Evolutionary conservation across 345 rosid species (phyloP).

Genomic region (Balakata baccata): DNA sequence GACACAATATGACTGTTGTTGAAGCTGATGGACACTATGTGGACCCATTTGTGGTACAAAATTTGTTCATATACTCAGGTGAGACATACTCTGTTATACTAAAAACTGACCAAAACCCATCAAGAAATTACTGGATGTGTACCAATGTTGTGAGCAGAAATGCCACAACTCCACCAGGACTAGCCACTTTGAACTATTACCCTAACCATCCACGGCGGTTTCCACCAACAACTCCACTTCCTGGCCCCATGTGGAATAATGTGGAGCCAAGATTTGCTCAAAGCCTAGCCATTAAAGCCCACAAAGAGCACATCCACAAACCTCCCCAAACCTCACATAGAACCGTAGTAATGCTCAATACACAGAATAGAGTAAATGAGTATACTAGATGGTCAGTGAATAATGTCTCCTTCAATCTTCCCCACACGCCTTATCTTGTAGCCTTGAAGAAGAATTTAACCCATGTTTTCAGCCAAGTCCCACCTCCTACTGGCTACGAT

Average conservation of each 20-base stretch:
- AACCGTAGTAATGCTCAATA: constrained; percentile 52
- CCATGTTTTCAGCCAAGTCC: constrained; percentile 37
- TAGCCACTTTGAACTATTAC: constrained; percentile 53
- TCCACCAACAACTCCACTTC: constrained; percentile 45
- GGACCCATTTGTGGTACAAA: constrained; percentile 61
- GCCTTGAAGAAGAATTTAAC: constrained; percentile 46
- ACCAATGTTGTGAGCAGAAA: constrained; percentile 54
- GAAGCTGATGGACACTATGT: constrained; percentile 76
- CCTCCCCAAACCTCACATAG: constrained; percentile 50
- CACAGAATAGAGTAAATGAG: constrained; percentile 50
- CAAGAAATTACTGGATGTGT: constrained; percentile 63
- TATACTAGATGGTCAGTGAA: constrained; percentile 51
- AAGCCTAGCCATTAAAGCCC: constrained; percentile 56
- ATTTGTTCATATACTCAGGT: constrained; percentile 70
- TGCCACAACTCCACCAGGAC: constrained; percentile 42
- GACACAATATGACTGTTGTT: constrained; percentile 77
- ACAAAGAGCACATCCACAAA: constrained; percentile 27
- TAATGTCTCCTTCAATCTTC: constrained; percentile 55
- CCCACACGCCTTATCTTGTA: constrained; percentile 57
- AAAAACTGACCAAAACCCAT: constrained; percentile 50
- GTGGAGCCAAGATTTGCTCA: constrained; percentile 35
- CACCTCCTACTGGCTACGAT: constrained; percentile 44
- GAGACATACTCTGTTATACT: constrained; percentile 72
- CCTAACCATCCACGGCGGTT: constrained; percentile 45
- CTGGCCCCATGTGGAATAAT: constrained; percentile 49